Evolutionary conservation across 371 early-diverging fungal genomes (phyloP), one percentile per base, ranked within the genome.

Genomic region (Conidiobolus incongruus): DNA sequence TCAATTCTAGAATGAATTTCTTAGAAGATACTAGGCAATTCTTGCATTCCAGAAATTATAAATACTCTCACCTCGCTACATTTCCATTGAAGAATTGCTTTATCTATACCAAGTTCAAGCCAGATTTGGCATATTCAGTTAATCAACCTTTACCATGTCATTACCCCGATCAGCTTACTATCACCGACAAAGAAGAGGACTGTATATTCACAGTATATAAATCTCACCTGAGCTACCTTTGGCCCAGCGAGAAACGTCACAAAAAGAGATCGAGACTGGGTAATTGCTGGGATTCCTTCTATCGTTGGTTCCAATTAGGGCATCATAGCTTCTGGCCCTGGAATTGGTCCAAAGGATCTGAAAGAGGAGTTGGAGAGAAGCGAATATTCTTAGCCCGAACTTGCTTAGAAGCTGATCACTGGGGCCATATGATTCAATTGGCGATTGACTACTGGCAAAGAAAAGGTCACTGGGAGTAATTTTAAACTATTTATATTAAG

Each of bases 21-120:
- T 26, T 26, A 8, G 26, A 26, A 26, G 26, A 26, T 26, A 26
- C 26, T 4, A 26, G 26, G 8, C 26, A 26, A 26, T 26, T 26
- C 8, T 26, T 26, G 8, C 26, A 26, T 26, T 26, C 26, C 8
- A 26, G 26, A 26, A 26, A 26, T 26, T 26, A 26, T 8, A 26
- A 26, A 26, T 26, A 26, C 8, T 26, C 26, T 26, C 26, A 26
- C 8, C 8, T 26, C 3, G 26, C 8, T n/a, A 32, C 16, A 19
- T 6, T 42, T 22, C 34, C 43, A 6, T 22, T 42, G 6, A 29
- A 42, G 34, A 42, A 42, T 22, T 42, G 43, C 34, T 42, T 42
- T 22, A 22, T 33, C 19, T 42, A 42, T 33, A 21, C 33, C 12
- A 15, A 17, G 16, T 42, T 32, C 31, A 22, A 12, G 3, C 31